A percentile compares a stretch with the other conserved stretches of the same genome.
Evolutionary conservation across 805 yeast genomes (phyloP).

Genomic region (Wickerhamomyces queroliae): DNA sequence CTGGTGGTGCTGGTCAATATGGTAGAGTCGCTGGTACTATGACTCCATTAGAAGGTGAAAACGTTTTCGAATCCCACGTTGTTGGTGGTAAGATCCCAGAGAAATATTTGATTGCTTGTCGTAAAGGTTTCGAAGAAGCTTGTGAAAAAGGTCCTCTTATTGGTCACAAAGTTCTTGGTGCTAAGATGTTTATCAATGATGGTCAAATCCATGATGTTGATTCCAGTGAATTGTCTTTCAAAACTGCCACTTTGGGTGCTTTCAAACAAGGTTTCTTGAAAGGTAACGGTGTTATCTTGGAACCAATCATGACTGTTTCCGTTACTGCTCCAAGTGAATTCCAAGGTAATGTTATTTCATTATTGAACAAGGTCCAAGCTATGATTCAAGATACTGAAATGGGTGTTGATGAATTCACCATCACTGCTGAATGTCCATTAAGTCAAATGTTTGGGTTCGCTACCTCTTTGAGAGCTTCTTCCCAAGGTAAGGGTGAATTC

Average conservation of each 20-base stretch:
- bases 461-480: constrained; percentile 87
- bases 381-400: constrained; percentile 91
- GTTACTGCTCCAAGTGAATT: constrained; percentile 94
- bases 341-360: constrained; percentile 89
- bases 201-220: constrained; percentile 98
- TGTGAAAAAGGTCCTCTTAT: constrained; percentile 94
- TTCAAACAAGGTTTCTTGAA: constrained; percentile 85
- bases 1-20: constrained; percentile 99
- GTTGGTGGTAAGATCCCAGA: constrained; percentile 98
- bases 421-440: constrained; percentile 93
- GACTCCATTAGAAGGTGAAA: constrained; percentile 58
- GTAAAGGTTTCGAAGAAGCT: constrained; percentile 91
- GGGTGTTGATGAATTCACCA: constrained; percentile 89
- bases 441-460: constrained; percentile 96
- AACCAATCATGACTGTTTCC: constrained; percentile 93
- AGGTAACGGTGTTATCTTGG: constrained; percentile 83
- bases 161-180: constrained; percentile 92
- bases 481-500: constrained; percentile 99
- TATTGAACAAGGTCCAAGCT: constrained; percentile 88
- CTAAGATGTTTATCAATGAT: constrained; percentile 88
- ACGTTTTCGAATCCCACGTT: constrained; percentile 77
- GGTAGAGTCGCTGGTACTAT: constrained; percentile 91
- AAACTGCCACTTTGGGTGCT: constrained; percentile 87
- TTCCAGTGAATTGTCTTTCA: constrained; percentile 92
- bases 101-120: constrained; percentile 89